These are phyloP conservation scores for Penicillium freii DNA, from an alignment of 2,329 filamentous ascomycete species.

Conservation along the genomic window DNA sequence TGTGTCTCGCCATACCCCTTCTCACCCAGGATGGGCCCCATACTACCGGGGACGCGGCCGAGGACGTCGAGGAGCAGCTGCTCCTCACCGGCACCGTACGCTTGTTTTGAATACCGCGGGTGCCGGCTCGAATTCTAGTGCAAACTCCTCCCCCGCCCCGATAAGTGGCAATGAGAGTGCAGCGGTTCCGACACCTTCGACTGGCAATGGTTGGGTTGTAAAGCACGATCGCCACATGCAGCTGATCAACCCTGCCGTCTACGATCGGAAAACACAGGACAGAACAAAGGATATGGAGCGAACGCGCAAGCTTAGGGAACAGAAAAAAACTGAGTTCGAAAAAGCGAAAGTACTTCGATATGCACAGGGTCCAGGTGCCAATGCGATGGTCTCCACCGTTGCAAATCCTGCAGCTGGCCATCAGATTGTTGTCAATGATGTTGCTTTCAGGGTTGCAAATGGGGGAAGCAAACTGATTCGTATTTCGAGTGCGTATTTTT, in stretches of 20 bases:
- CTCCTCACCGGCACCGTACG: slow-evolving; percentile 56
- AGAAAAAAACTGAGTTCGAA: slow-evolving; percentile 60
- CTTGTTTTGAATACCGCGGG: slow-evolving; percentile 61
- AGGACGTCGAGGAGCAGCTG: slow-evolving; percentile 28
- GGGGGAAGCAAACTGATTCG: slow-evolving; percentile 81
- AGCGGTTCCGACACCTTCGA: slow-evolving; percentile 28
- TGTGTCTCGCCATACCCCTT: slow-evolving; percentile 30
- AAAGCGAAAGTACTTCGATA: slow-evolving; percentile 42
- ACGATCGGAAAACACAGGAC: slow-evolving; percentile 68
- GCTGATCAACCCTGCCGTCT: slow-evolving; percentile 76
- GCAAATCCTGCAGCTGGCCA: slow-evolving; percentile 47
- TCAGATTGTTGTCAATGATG: slow-evolving; percentile 67
- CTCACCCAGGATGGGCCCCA: slow-evolving; percentile 44
- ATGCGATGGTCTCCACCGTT: slow-evolving; percentile 26
- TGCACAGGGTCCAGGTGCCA: slow-evolving; percentile 33
- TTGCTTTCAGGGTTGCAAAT: slow-evolving; percentile 70
- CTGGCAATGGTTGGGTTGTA: slow-evolving; percentile 62
- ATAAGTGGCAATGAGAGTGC: slow-evolving; percentile 32
- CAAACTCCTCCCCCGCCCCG: slow-evolving; percentile 26
- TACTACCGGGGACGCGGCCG: slow-evolving; percentile 45
- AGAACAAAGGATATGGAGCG: slow-evolving; percentile 70
- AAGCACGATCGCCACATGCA: slow-evolving; percentile 76
- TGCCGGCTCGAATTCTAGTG: slow-evolving; percentile 23
- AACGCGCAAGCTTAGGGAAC: slow-evolving; percentile 49
- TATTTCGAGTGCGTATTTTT: slow-evolving; percentile 60